Evolutionary conservation across 1,284 basidiomycete genomes (phyloP), one percentile per base, ranked within the genome.

Genomic region (Ceratobasidium papillatum): DNA sequence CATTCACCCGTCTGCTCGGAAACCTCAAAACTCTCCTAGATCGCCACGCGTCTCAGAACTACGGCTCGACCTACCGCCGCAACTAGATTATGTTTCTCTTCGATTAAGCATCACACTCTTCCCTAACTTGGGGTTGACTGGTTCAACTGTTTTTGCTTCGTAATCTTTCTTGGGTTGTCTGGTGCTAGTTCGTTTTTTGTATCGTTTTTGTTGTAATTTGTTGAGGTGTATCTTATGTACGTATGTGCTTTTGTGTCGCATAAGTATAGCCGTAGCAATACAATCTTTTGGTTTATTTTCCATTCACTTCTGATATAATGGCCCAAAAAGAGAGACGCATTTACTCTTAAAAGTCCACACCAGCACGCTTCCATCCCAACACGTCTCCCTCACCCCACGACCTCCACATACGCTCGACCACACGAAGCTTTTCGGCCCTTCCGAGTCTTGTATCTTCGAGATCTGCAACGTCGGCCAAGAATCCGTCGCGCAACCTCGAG

Each of bases 1-100:
- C 97, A 2, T 99, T 99, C 81, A 98, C 95, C 7, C 90, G 97
- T 64, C 85, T 99, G 36, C 89, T 99, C 47, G 97, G 98, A 3
- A 96, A 96, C 11, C 83, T 95, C 75, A 88, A 93, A 54, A 93
- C 94, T 79, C 91, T 96, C 80, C 93, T 96, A 92, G 92, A 94
- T 80, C 88, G 93, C 58, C 91, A 92, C 78, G 94, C 94, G 11
- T 59, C 68, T 19, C 68, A 71, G 25, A 71, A 71, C 43, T 71
- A 71, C 30, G 68, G 68, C 34, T n/a, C 54, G 36, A 32, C 68
- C 2, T 71, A 71, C 56, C 54, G 68, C 30, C 68, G 43, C 56
- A 71, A 61, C 68, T 71, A 71, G 36, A 34, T 8, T 5, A 25
- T 8, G 11, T 27, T 54, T 7, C 2, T 19, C 49, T n/a, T 66